Evolutionary conservation across 2,329 filamentous ascomycete genomes (phyloP).

Genomic region (Aspergillus fructus): DNA sequence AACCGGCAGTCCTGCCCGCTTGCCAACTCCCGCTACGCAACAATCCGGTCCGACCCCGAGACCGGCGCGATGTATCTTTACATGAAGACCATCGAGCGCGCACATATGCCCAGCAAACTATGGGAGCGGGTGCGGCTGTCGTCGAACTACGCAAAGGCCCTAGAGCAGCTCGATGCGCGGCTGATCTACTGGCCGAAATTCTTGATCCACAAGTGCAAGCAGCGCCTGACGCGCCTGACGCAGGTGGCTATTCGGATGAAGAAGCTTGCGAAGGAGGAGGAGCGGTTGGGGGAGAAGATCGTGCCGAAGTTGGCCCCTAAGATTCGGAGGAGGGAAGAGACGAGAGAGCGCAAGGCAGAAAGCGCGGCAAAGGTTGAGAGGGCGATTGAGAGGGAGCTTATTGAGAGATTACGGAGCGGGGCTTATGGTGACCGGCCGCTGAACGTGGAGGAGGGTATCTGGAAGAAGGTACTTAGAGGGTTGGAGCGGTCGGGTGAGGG

Average conservation of each 20-base stretch:
- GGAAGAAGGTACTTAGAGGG: constrained; percentile 93
- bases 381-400: constrained; percentile 90
- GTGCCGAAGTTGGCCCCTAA: constrained; percentile 91
- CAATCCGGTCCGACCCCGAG: constrained; percentile 76
- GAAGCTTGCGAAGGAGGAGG: constrained; percentile 82
- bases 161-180: constrained; percentile 81
- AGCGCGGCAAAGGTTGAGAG: constrained; percentile 90
- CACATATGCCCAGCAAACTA: constrained; percentile 83
- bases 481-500: constrained; percentile 86
- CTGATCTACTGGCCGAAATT: constrained; percentile 96
- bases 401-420: constrained; percentile 85
- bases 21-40: constrained; percentile 90
- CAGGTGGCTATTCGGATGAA: constrained; percentile 81
- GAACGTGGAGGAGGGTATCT: constrained; percentile 91
- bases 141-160: constrained; percentile 84
- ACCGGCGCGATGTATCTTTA: constrained; percentile 88
- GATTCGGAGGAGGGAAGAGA: constrained; percentile 72
- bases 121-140: constrained; percentile 93
- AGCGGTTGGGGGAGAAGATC: constrained; percentile 80
- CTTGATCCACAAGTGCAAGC: constrained; percentile 91
- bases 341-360: constrained; percentile 73
- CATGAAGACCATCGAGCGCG: constrained; percentile 91
- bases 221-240: constrained; percentile 84
- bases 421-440: constrained; percentile 93
- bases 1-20: constrained; percentile 86